These are phyloP conservation scores for Stagonosporopsis cucurbitacearum DNA, from an alignment of 2,329 filamentous ascomycete species.

Conservation along the genomic window DNA sequence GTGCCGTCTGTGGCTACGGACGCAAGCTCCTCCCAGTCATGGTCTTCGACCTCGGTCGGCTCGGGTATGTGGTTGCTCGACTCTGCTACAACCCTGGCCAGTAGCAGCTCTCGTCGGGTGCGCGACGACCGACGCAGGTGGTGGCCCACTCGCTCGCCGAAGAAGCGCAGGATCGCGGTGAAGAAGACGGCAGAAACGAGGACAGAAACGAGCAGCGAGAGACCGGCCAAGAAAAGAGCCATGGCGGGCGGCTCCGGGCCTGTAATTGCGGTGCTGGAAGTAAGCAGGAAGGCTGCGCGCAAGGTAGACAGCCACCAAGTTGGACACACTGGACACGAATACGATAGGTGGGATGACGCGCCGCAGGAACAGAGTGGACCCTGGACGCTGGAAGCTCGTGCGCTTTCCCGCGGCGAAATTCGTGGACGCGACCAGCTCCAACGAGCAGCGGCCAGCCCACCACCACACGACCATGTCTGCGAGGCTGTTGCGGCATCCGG, in stretches of 20 bases:
- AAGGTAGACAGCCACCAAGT: slow-evolving; percentile 16
- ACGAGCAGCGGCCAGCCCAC: slow-evolving; percentile 9
- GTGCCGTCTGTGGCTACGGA: slow-evolving; percentile 3
- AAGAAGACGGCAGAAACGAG: slow-evolving; percentile 34
- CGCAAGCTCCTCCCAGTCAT: slow-evolving; percentile 63
- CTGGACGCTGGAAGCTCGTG: slow-evolving; percentile 15
- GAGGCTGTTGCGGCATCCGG: slow-evolving; percentile 29
- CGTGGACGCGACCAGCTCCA: slow-evolving; percentile 2
- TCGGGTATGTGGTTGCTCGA: slow-evolving; percentile 33
- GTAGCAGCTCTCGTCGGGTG: slow-evolving; percentile 42
- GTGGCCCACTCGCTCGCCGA: slow-evolving; percentile 37
- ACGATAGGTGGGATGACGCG: slow-evolving; percentile 39
- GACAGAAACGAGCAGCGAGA: slow-evolving; percentile 36
- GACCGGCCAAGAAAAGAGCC: slow-evolving; percentile 31
- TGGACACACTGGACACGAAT: slow-evolving; percentile 13
- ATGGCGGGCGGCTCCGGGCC: slow-evolving; percentile 28
- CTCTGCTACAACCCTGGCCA: slow-evolving; percentile 42
- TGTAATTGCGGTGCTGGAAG: slow-evolving; percentile 20
- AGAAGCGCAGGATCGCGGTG: slow-evolving; percentile 35
- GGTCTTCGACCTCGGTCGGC: slow-evolving; percentile 55
- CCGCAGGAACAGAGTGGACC: slow-evolving; percentile 25
- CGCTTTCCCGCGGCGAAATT: slow-evolving; percentile 27
- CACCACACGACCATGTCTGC: slow-evolving; percentile 34
- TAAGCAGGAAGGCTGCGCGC: slow-evolving; percentile 19
- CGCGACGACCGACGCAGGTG: slow-evolving; percentile 42